Evolutionary conservation across 257 asterid species (phyloP).

Genomic region (Striga asiatica): DNA sequence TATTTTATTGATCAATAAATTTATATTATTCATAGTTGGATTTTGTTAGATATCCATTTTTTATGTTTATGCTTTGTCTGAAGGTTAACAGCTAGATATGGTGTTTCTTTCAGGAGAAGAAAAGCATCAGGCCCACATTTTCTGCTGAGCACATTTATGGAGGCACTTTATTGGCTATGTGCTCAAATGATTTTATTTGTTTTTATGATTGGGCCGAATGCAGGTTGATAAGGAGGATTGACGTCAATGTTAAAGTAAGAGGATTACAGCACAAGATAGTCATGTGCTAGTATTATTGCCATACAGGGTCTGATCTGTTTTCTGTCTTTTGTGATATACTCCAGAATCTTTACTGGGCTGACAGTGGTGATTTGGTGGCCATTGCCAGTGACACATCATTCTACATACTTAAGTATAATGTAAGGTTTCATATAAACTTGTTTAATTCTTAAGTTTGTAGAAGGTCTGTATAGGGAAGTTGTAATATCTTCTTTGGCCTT

Average conservation of each 20-base stretch:
- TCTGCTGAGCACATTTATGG: slow-evolving; percentile 93
- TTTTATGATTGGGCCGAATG: slow-evolving; percentile 97
- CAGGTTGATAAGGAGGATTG: slow-evolving; percentile 87
- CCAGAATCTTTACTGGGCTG: slow-evolving; percentile 86
- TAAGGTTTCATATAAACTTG: slow-evolving; percentile 17
- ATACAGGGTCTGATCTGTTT: slow-evolving; percentile 3
- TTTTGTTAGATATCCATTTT: not conserved
- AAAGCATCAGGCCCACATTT: slow-evolving; percentile 95
- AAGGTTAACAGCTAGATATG: slow-evolving; percentile 14
- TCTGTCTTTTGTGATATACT: slow-evolving; percentile 17
- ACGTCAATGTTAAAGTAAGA: slow-evolving; percentile 88
- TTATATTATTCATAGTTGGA: not conserved
- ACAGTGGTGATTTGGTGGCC: slow-evolving; percentile 84
- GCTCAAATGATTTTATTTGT: slow-evolving; percentile 93
- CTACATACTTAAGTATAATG: slow-evolving; percentile 80
- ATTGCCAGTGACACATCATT: slow-evolving; percentile 79
- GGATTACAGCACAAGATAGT: not conserved
- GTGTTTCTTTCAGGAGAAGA: slow-evolving; percentile 67
- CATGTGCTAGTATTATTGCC: slow-evolving; percentile 14
- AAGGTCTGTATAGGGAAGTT: slow-evolving; percentile 8
- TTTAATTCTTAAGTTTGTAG: slow-evolving; percentile 2
- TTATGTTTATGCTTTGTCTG: slow-evolving; percentile 7
- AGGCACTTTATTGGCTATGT: slow-evolving; percentile 82
- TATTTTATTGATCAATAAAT: slow-evolving; percentile 1
- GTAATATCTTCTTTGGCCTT: slow-evolving; percentile 12